Percentiles rank a stretch among this genome's conserved stretches.
phyloP scores from a whole-genome alignment of 257 asterid genomes.

The Przewalskia tangutica region DNA sequence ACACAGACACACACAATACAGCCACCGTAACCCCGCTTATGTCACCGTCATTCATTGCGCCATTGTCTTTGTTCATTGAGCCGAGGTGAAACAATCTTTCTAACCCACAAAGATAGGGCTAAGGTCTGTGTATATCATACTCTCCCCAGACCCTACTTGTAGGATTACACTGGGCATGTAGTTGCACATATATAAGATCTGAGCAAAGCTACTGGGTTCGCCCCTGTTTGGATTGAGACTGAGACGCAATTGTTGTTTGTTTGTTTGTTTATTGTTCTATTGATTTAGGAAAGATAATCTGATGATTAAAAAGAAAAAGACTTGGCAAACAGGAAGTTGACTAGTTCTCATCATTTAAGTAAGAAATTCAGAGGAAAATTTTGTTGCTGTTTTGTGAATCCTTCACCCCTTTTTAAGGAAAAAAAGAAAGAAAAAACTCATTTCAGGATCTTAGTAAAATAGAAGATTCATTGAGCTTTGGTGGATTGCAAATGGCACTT shows the following conservation, averaged over 20 bases:
- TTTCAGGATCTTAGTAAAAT: not conserved
- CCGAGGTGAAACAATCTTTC: no score
- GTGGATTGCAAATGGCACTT: not conserved
- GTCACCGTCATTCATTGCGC: not conserved
- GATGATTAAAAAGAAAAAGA: not conserved
- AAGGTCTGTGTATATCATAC: no score
- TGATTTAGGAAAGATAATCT: not conserved
- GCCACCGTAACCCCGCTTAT: not conserved
- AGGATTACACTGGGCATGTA: no score
- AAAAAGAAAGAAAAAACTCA: not conserved
- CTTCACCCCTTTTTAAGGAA: not conserved
- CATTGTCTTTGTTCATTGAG: not conserved
- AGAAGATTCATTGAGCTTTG: not conserved
- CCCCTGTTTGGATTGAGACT: not conserved
- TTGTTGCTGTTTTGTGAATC: not conserved
- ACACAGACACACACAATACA: not conserved
- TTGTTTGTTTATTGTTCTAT: not conserved
- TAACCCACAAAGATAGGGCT: no score
- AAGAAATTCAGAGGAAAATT: not conserved
- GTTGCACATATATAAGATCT: not conserved
- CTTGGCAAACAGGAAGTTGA: not conserved
- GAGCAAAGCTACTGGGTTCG: not conserved
- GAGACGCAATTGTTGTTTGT: not conserved
- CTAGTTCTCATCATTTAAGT: not conserved
- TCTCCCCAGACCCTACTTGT: not conserved